Evolutionary conservation across 2,329 filamentous ascomycete genomes (phyloP).

Genomic region (Nemania diffusa): DNA sequence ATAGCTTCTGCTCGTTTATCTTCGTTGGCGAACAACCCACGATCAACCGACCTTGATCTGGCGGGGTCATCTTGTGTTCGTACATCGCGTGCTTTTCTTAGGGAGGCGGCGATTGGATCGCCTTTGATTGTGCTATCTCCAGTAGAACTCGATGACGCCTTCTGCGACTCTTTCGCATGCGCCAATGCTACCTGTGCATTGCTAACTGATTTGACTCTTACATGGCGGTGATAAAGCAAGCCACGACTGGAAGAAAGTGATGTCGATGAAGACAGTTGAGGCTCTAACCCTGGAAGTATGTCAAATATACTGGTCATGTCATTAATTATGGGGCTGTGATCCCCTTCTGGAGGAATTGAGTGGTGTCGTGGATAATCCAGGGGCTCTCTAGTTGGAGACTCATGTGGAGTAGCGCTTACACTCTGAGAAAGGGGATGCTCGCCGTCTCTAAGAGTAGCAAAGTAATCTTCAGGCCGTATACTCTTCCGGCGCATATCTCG

Average conservation of each 20-base stretch:
- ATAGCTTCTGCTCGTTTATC: constrained; percentile 74
- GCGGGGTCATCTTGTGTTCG: constrained; percentile 57
- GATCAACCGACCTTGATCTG: constrained; percentile 72
- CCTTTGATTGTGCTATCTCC: constrained; percentile 49
- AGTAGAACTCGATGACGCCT: constrained; percentile 53
- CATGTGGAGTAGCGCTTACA: constrained; percentile 74
- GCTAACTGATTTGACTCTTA: constrained; percentile 57
- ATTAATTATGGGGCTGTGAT: constrained; percentile 49
- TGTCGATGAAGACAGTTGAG: constrained; percentile 47
- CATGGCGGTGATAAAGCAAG: constrained; percentile 54
- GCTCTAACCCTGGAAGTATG: constrained; percentile 49
- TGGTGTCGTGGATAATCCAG: constrained; percentile 51
- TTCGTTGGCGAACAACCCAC: constrained; percentile 65
- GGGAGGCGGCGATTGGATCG: constrained; percentile 58
- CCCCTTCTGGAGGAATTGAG: constrained; percentile 53
- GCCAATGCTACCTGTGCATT: constrained; percentile 59
- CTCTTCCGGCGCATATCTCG: constrained; percentile 64
- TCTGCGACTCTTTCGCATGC: constrained; percentile 49
- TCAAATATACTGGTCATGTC: constrained; percentile 53
- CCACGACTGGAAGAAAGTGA: constrained; percentile 46
- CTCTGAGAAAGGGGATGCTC: constrained; percentile 83
- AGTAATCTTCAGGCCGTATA: constrained; percentile 66
- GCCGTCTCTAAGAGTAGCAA: constrained; percentile 57
- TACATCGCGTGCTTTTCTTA: constrained; percentile 56
- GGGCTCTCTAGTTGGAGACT: constrained; percentile 50